Evolutionary conservation across 192 early-diverging fungal genomes (phyloP), one percentile per base, ranked within the genome.

Genomic region (Phycomyces blakesleeanus): DNA sequence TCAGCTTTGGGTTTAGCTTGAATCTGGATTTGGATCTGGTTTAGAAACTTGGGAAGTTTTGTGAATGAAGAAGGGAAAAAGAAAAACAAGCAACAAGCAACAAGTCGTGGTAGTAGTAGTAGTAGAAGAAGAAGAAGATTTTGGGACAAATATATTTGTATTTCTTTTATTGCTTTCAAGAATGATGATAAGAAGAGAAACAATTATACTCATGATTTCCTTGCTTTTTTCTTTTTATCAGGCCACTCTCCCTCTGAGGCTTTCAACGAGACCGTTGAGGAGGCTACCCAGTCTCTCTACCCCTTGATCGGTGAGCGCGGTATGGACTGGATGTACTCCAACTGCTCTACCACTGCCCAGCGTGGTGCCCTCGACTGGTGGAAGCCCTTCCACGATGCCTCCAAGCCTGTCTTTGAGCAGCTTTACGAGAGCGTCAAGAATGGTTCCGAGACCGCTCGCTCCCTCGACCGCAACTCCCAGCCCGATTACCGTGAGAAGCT

Each of bases 201-300:
- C n/a, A n/a, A n/a, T 41, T 41, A 47, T 47, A 63, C 51, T 63
- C 10, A 63, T 26, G 22, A 24, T n/a, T 21, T 54, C 44, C n/a
- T 27, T 54, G 18, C 1, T 47, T 3, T n/a, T 11, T 47, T 14
- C 12, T 47, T 14, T 11, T 22, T 41, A 21, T 20, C 38, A 66
- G 64, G 95, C 63, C 94, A 98, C 88, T 85, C 88, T 29, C 96
- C 96, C 54, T 98, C 96, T 20, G 96, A 98, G 77, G 96, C 96
- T 6, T 98, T 95, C 87, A 98, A 98, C 84, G 96, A 98, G 82
- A 98, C 96, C 60, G 96, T 98, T 62, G 96, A 98, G 82, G 96
- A 98, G 76, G 96, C 93, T 47, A 98, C 96, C 10, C 94, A 98
- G 79, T 98, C 96, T 47, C 83, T 98, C 59, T 95, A 94, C 79